Percentiles rank a stretch among this genome's conserved stretches.
Evolutionary conservation across 2,329 filamentous ascomycete species (phyloP).

Genomic region (Epichloe coenophiala): DNA sequence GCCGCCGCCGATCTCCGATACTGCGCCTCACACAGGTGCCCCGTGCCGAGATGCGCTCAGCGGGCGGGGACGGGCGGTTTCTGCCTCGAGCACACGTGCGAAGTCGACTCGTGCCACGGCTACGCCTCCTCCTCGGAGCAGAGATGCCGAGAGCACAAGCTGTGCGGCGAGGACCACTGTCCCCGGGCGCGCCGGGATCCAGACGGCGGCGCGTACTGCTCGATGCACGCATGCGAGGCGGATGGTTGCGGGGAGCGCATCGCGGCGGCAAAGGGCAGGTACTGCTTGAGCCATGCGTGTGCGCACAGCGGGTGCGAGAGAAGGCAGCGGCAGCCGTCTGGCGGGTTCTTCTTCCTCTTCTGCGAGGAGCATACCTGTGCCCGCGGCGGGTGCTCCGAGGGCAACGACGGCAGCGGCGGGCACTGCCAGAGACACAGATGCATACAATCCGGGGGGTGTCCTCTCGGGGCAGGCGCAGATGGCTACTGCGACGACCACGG

Average conservation of each 20-base stretch:
- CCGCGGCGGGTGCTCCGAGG: no score
- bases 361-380: no score
- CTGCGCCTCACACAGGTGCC: background rate
- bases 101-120: background rate
- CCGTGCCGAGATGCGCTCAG: background rate
- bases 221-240: background rate
- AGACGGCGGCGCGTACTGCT: background rate
- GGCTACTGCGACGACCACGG: background rate
- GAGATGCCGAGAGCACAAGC: background rate
- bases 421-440: background rate
- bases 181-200: background rate
- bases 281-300: no score
- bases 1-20: background rate
- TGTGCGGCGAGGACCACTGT: background rate
- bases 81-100: background rate
- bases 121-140: background rate
- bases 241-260: background rate
- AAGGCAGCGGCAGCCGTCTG: no score
- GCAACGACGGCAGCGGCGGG: no score
- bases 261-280: no score
- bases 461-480: background rate
- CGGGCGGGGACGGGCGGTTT: background rate
- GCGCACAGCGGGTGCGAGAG: no score
- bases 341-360: no score
- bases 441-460: background rate